These are phyloP conservation scores for Combretum micranthum DNA, from an alignment of 345 rosid genomes.

Conservation along the genomic window DNA sequence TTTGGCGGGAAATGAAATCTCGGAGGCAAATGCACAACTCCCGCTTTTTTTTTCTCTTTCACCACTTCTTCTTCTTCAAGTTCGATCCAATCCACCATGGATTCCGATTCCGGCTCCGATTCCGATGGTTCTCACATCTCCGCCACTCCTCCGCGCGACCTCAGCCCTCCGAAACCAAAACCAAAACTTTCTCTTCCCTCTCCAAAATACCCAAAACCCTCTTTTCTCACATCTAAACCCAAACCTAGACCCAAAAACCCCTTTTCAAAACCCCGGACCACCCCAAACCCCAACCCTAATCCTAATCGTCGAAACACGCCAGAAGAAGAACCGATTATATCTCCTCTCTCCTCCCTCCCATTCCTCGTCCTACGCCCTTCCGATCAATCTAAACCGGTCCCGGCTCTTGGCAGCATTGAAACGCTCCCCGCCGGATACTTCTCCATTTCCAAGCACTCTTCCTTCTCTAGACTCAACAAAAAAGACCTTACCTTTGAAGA, in stretches of 20 bases:
- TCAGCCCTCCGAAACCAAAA: slow-evolving; percentile 21
- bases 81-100: slow-evolving; percentile 36
- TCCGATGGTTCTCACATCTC: slow-evolving; percentile 86
- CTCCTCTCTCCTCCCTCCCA: slow-evolving; percentile 34
- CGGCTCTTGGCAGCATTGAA: slow-evolving; percentile 24
- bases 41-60: background rate
- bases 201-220: slow-evolving; percentile 10
- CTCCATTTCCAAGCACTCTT: slow-evolving; percentile 31
- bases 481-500: slow-evolving; percentile 37
- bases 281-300: slow-evolving; percentile 11
- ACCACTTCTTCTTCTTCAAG: background rate
- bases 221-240: slow-evolving; percentile 18
- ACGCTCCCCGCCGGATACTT: slow-evolving; percentile 50
- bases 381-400: slow-evolving; percentile 8
- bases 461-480: slow-evolving; percentile 52
- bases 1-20: slow-evolving; percentile 38
- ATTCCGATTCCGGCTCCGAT: slow-evolving; percentile 71
- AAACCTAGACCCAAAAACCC: slow-evolving; percentile 19
- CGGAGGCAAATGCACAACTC: background rate
- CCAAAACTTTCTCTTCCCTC: background rate
- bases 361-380: slow-evolving; percentile 57
- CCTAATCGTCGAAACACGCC: slow-evolving; percentile 7
- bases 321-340: slow-evolving; percentile 4
- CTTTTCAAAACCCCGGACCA: slow-evolving; percentile 16
- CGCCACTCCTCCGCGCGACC: slow-evolving; percentile 74